phyloP scores from a whole-genome alignment of 2,329 filamentous ascomycete genomes.

The Botrytis paeoniae region DNA sequence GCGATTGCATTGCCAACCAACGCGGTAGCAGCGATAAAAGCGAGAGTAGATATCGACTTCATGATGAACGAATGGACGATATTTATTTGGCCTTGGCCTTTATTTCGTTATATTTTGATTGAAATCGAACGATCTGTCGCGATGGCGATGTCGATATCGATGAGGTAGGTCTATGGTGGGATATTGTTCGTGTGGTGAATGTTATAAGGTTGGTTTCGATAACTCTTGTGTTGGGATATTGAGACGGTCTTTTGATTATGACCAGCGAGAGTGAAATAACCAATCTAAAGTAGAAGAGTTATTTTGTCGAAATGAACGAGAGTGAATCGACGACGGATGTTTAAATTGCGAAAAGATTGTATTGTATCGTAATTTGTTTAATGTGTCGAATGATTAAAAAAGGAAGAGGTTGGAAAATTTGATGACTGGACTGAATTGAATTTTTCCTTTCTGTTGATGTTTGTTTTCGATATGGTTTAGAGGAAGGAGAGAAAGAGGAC shows the following conservation, averaged over 20 bases:
- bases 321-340: slow-evolving; percentile 1
- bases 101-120: neutral
- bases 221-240: neutral
- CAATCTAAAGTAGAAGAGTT: neutral
- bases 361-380: neutral
- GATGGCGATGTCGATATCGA: neutral
- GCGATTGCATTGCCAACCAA: slow-evolving; percentile 25
- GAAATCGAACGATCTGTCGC: neutral
- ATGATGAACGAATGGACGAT: slow-evolving; percentile 27
- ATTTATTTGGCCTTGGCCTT: slow-evolving; percentile 27
- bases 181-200: neutral
- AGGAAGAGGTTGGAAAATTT: neutral
- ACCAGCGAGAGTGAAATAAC: neutral
- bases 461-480: neutral
- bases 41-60: slow-evolving; percentile 28
- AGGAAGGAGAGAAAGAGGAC: neutral
- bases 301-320: slow-evolving; percentile 1
- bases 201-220: neutral
- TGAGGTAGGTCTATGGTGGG: neutral
- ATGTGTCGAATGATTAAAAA: neutral
- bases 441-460: neutral
- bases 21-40: slow-evolving; percentile 25
- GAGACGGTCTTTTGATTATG: neutral
- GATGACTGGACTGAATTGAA: neutral
- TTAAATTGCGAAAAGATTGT: neutral